phyloP scores from a whole-genome alignment of 352 stramenopile species.

The Phytophthora europaea region DNA sequence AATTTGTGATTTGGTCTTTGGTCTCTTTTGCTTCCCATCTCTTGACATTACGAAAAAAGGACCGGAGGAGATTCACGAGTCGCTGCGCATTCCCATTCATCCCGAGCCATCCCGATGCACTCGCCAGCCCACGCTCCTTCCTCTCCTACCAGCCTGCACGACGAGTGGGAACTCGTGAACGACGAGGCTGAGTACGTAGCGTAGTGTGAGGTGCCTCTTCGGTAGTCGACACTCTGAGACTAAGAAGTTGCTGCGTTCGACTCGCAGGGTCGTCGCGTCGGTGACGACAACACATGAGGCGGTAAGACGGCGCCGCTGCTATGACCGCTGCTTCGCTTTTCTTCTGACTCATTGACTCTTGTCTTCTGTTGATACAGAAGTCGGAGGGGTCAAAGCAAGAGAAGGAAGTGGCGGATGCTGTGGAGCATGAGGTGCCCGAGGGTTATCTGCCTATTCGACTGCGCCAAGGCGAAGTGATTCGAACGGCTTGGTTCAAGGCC shows the following conservation, averaged over 20 bases:
- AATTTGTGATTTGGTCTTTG: conserved; percentile 18
- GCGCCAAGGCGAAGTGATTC: conserved; percentile 65
- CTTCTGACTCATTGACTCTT: neutral
- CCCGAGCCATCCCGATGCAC: conserved; percentile 28
- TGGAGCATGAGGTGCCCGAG: conserved; percentile 42
- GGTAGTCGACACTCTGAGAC: conserved; percentile 9
- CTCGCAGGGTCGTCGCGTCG: conserved; percentile 53
- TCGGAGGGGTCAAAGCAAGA: conserved; percentile 19
- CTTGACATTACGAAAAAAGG: conserved; percentile 22
- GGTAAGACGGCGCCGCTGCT: conserved; percentile 8
- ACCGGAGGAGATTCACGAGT: conserved; percentile 13
- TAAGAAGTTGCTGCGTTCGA: conserved; percentile 19
- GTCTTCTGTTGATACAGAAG: conserved; percentile 20
- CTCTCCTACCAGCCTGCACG: conserved; percentile 37
- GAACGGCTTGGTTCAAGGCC: conserved; percentile 67
- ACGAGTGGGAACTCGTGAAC: conserved; percentile 81
- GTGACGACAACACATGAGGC: conserved; percentile 35
- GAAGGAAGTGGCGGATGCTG: conserved; percentile 7
- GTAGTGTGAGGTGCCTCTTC: conserved; percentile 14
- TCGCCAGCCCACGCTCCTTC: conserved; percentile 25
- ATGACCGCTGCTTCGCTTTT: neutral
- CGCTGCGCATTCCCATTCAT: neutral
- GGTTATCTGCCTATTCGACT: conserved; percentile 68
- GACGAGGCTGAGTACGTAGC: conserved; percentile 68
- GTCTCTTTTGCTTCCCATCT: conserved; percentile 1